Evolutionary conservation across 75 land plant genomes (phyloP).

Genomic region (Isoetes taiwanensis): DNA sequence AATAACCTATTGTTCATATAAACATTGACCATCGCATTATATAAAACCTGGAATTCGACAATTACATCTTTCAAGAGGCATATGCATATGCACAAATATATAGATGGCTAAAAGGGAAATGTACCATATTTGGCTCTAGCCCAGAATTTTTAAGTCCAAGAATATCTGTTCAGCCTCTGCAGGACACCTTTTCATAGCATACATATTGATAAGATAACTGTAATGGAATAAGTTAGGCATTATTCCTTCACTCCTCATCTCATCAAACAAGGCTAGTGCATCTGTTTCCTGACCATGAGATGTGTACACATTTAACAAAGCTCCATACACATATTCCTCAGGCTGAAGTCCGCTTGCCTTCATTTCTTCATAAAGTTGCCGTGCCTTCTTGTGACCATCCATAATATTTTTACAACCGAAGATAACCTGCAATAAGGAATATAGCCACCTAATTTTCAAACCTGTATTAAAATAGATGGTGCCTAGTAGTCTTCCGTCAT

Average conservation of each 20-base stretch:
- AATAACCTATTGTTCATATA: no score
- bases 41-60: no score
- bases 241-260: conserved; percentile 51
- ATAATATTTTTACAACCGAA: conserved; percentile 45
- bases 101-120: conserved; percentile 8
- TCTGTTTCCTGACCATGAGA: conserved; percentile 38
- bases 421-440: conserved; percentile 58
- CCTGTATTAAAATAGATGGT: no score
- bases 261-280: conserved; percentile 47
- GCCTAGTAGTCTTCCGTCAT: no score
- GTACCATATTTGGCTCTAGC: conserved; percentile 72
- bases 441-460: no score
- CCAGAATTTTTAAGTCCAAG: conserved; percentile 53
- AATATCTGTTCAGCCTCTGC: conserved; percentile 56
- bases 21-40: no score
- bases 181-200: conserved; percentile 44
- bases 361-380: conserved; percentile 41
- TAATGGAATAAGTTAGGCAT: conserved; percentile 63
- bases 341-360: conserved; percentile 23
- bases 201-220: conserved; percentile 72
- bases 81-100: no score
- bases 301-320: conserved; percentile 61
- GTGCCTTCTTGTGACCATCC: conserved; percentile 47
- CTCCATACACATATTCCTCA: conserved; percentile 48
- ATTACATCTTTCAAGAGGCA: no score